Percentiles rank a stretch among this genome's conserved stretches.
phyloP scores from a whole-genome alignment of 1,284 basidiomycete genomes.

The Bjerkandera adusta region DNA sequence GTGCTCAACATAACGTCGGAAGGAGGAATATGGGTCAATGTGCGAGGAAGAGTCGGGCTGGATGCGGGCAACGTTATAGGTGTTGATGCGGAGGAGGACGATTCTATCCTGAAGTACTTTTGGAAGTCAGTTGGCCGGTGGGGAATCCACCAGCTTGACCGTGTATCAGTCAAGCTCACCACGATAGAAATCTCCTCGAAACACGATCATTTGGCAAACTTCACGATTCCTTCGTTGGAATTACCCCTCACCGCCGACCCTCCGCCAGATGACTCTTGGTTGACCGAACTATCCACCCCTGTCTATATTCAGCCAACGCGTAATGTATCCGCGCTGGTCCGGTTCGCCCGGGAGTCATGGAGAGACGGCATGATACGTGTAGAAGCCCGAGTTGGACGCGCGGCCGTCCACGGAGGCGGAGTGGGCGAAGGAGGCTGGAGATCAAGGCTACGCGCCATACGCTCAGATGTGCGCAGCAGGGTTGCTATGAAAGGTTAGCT shows the following conservation, averaged over 20 bases:
- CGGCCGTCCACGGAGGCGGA: slow-evolving; percentile 51
- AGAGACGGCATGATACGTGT: slow-evolving; percentile 45
- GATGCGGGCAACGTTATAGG: slow-evolving; percentile 62
- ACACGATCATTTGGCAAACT: slow-evolving; percentile 40
- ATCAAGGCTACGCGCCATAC: slow-evolving; percentile 37
- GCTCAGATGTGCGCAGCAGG: slow-evolving; percentile 43
- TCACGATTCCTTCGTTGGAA: slow-evolving; percentile 46
- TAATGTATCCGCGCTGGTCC: slow-evolving; percentile 44
- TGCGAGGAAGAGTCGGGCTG: slow-evolving; percentile 57
- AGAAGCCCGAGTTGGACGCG: slow-evolving; percentile 39
- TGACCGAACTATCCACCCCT: slow-evolving; percentile 51
- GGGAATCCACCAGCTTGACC: slow-evolving; percentile 53
- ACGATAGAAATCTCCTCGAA: slow-evolving; percentile 47
- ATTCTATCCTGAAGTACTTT: slow-evolving; percentile 39
- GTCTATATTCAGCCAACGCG: slow-evolving; percentile 54
- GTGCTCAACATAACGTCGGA: slow-evolving; percentile 59
- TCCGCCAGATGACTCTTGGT: slow-evolving; percentile 53
- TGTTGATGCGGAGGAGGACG: slow-evolving; percentile 42
- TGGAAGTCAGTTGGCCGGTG: slow-evolving; percentile 69
- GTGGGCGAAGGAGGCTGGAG: slow-evolving; percentile 48
- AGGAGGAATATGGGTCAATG: slow-evolving; percentile 56
- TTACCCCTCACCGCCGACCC: slow-evolving; percentile 59
- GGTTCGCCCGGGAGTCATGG: slow-evolving; percentile 63
- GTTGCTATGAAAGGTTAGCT: slow-evolving; percentile 54
- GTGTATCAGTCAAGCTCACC: slow-evolving; percentile 53